Evolutionary conservation across 257 asterid genomes (phyloP).

Genomic region (Solanum virginianum): DNA sequence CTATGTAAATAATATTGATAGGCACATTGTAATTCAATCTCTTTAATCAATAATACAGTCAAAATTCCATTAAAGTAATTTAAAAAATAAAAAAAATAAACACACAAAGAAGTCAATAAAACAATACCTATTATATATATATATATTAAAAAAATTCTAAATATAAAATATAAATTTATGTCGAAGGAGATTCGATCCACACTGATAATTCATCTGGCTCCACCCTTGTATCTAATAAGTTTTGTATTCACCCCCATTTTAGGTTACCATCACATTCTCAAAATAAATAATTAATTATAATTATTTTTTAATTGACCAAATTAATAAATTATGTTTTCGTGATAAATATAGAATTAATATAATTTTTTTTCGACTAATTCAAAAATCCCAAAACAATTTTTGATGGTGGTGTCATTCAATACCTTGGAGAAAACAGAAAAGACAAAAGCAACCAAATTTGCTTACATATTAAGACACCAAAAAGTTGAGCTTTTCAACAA

Average conservation of each 20-base stretch:
- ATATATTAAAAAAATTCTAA: no score
- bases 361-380: neutral
- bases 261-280: neutral
- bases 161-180: no score
- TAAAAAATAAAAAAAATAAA: neutral
- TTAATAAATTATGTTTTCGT: no score
- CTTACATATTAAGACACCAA: neutral
- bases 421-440: neutral
- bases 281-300: no score
- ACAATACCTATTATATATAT: neutral
- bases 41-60: neutral
- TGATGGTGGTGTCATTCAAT: neutral
- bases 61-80: neutral
- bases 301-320: no score
- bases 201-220: neutral
- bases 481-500: neutral
- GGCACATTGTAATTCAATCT: neutral
- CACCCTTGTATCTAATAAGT: no score
- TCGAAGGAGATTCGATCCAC: no score
- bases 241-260: no score
- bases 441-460: neutral
- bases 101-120: neutral
- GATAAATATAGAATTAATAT: no score
- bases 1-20: neutral
- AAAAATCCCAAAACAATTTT: neutral